These are phyloP conservation scores for Mucor indicus DNA, from an alignment of 371 early-diverging fungal genomes.

Conservation along the genomic window DNA sequence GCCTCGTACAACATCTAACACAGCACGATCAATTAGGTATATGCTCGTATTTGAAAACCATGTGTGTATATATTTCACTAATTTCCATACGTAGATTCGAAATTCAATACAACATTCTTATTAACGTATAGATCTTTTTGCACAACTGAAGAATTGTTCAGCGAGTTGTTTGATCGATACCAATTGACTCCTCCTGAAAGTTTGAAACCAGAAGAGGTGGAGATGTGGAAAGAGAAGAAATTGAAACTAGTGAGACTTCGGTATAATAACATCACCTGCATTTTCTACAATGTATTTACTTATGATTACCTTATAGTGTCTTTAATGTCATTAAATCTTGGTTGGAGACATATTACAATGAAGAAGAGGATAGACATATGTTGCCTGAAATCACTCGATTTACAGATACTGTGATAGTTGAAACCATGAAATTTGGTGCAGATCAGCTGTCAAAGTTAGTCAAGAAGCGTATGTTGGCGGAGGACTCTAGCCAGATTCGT, in stretches of 20 bases:
- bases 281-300: no score
- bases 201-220: constrained; percentile 63
- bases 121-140: constrained; percentile 91
- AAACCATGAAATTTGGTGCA: constrained; percentile 72
- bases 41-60: no score
- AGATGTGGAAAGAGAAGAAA: constrained; percentile 86
- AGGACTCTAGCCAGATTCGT: constrained; percentile 57
- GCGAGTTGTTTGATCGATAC: constrained; percentile 69
- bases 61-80: no score
- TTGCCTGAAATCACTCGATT: constrained; percentile 72
- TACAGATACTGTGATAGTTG: constrained; percentile 69
- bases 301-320: constrained; percentile 51
- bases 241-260: constrained; percentile 80
- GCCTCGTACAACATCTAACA: constrained; percentile 85
- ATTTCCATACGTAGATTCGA: constrained; percentile 70
- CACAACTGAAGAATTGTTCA: constrained; percentile 71
- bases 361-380: constrained; percentile 64
- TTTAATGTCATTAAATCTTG: constrained; percentile 89
- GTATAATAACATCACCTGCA: no score
- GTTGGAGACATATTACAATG: constrained; percentile 85
- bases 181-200: constrained; percentile 68
- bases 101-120: constrained; percentile 81
- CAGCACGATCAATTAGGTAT: constrained; percentile 79
- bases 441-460: constrained; percentile 71
- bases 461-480: constrained; percentile 65